Evolutionary conservation across 495 filamentous ascomycete species (phyloP), one percentile per base, ranked within the genome.

Genomic region (Copromyces sp.): DNA sequence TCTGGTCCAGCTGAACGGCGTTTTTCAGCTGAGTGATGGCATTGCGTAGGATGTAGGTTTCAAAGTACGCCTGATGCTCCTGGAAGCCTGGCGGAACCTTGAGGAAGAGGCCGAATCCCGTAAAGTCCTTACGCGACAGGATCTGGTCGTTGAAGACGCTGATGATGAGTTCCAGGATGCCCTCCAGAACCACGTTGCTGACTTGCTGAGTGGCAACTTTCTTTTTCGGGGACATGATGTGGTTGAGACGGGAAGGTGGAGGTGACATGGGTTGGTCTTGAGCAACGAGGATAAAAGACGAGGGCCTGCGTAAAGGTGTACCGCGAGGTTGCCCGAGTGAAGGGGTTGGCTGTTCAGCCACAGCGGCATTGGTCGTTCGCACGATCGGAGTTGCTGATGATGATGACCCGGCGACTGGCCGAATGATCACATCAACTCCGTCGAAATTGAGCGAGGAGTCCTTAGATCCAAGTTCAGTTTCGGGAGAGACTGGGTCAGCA

Each of bases 21-120:
- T 89, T 92, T 61, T 86, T 86, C 65, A 98, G 79, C 65, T 91
- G 88, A 9, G 89, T 88, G 59, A 98, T 85, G 9, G 91, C 88
- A 70, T 90, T 91, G 40, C 88, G 87, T 17, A 98, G 84, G 14
- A 98, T 80, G 82, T 95, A 98, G 0, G 96, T 96, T 79, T 94
- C 93, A 77, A 98, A 97, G 78, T 93, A 95, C 6, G 94, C 94
- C 74, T 97, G 94, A 75, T 98, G 92, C 77, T 98, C 95, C 76
- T 93, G 87, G 77, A 95, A 97, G 2, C 95, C 94, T 5, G 95
- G 92, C 3, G 95, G 95, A 2, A 94, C 89, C 78, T 95, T 97
- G n/a, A 93, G 82, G 76, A 93, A 95, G 38, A 98, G 82, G 0
- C 93, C 93, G 70, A 99, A 91, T 3, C 96, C 95, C 3, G 91